These are phyloP conservation scores for Backusella tarrabulga DNA, from an alignment of 192 early-diverging fungal genomes.

Conservation along the genomic window DNA sequence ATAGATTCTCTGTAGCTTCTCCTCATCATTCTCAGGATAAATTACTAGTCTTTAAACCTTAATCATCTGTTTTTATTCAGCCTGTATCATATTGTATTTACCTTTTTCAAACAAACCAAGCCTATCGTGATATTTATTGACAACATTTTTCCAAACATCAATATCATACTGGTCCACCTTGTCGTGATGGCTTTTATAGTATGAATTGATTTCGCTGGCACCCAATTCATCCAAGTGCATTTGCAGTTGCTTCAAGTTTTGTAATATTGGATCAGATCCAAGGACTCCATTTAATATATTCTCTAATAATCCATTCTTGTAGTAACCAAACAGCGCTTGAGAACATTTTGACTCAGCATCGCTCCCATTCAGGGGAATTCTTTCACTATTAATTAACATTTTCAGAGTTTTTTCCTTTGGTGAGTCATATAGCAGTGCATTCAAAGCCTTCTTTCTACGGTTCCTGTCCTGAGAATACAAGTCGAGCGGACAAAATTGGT, in stretches of 20 bases:
- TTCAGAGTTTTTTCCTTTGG: slow-evolving; percentile 25
- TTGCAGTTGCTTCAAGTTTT: slow-evolving; percentile 41
- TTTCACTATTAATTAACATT: not conserved
- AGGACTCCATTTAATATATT: slow-evolving; percentile 37
- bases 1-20: slow-evolving; percentile 22
- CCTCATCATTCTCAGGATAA: not conserved
- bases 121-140: slow-evolving; percentile 1
- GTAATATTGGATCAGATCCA: slow-evolving; percentile 40
- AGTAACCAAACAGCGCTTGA: not conserved
- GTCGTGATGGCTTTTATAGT: slow-evolving; percentile 12
- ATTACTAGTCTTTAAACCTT: not conserved
- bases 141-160: slow-evolving; percentile 29
- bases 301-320: slow-evolving; percentile 10
- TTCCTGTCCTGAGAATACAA: slow-evolving; percentile 43
- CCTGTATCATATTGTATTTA: not conserved
- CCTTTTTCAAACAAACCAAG: not conserved
- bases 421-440: slow-evolving; percentile 13
- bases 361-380: not conserved
- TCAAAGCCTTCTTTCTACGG: slow-evolving; percentile 40
- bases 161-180: slow-evolving; percentile 4
- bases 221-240: slow-evolving; percentile 46
- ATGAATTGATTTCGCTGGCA: slow-evolving; percentile 40
- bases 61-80: not conserved
- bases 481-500: slow-evolving; percentile 61
- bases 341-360: not conserved